phyloP scores from a whole-genome alignment of 1,284 basidiomycete genomes.

The Ceratobasidium sp. region DNA sequence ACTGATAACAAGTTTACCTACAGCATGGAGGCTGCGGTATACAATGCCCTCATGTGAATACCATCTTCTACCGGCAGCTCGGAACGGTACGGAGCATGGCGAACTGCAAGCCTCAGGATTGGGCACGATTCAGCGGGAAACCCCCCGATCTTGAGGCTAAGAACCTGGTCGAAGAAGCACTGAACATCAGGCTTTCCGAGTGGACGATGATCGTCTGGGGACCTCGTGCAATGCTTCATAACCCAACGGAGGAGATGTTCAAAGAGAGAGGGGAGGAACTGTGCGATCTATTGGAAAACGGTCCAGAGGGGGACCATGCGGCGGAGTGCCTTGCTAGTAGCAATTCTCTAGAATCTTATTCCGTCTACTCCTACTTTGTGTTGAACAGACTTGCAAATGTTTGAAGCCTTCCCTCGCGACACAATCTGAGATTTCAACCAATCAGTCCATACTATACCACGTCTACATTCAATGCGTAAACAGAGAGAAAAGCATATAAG shows the following conservation, averaged over 20 bases:
- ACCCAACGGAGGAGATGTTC: neutral
- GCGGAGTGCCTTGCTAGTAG: neutral
- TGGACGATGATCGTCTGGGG: neutral
- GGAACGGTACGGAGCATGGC: neutral
- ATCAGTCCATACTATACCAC: too few species aligned
- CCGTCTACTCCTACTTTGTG: too few species aligned
- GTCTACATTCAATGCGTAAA: too few species aligned
- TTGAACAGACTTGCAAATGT: too few species aligned
- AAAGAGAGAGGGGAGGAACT: neutral
- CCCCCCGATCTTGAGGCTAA: neutral
- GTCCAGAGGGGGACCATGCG: neutral
- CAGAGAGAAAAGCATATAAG: neutral
- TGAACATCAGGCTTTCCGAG: neutral
- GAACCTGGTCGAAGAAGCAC: neutral
- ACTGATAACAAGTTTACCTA: too few species aligned
- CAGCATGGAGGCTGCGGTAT: neutral
- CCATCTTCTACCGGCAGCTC: neutral
- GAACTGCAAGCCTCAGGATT: neutral
- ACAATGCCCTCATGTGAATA: neutral
- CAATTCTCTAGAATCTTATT: too few species aligned
- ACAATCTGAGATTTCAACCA: too few species aligned
- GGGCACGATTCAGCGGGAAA: neutral
- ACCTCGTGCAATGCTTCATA: neutral
- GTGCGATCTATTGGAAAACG: neutral
- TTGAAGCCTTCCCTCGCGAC: too few species aligned